Conservation (phyloP, 768 basidiomycete genomes). For the Fibroporia radiculosa region DNA sequence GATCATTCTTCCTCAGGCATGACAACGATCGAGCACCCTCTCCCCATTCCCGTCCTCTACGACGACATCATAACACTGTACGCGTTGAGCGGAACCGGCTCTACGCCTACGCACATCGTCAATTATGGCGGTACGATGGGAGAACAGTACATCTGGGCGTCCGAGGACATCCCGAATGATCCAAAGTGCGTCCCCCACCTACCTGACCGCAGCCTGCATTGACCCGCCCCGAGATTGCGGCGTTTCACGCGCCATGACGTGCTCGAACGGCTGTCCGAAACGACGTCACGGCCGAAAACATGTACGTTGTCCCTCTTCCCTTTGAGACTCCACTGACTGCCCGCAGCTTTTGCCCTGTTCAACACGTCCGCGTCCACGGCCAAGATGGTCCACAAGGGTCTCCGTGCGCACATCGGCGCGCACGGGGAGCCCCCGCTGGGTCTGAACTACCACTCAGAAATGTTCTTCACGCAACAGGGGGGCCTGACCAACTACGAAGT, state of each 20-base stretch:
- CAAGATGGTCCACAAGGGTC: conserved; percentile 58
- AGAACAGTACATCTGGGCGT: conserved; percentile 63
- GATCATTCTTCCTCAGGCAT: conserved; percentile 38
- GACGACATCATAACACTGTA: conserved; percentile 61
- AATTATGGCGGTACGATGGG: conserved; percentile 70
- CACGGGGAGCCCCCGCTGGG: conserved; percentile 68
- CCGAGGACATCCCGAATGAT: conserved; percentile 56
- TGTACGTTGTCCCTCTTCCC: conserved; percentile 32
- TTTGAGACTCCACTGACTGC: conserved; percentile 1
- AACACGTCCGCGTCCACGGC: conserved; percentile 65
- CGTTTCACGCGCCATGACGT: conserved; percentile 59
- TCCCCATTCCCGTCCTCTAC: conserved; percentile 58
- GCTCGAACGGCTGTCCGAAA: conserved; percentile 51
- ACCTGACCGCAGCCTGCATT: neutral
- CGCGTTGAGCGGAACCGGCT: conserved; percentile 59
- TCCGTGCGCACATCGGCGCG: conserved; percentile 60
- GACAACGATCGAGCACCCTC: conserved; percentile 68
- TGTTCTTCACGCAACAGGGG: conserved; percentile 55
- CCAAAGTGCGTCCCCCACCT: conserved; percentile 40
- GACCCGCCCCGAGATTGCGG: conserved; percentile 38
- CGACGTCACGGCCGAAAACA: conserved; percentile 47
- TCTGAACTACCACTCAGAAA: conserved; percentile 71
- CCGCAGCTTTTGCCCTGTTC: conserved; percentile 51
- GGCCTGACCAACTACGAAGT: conserved; percentile 70
- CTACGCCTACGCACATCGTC: conserved; percentile 69